Evolutionary conservation across 1,139 yeast genomes (phyloP).

Genomic region (Zygosaccharomyces pseudobailii): DNA sequence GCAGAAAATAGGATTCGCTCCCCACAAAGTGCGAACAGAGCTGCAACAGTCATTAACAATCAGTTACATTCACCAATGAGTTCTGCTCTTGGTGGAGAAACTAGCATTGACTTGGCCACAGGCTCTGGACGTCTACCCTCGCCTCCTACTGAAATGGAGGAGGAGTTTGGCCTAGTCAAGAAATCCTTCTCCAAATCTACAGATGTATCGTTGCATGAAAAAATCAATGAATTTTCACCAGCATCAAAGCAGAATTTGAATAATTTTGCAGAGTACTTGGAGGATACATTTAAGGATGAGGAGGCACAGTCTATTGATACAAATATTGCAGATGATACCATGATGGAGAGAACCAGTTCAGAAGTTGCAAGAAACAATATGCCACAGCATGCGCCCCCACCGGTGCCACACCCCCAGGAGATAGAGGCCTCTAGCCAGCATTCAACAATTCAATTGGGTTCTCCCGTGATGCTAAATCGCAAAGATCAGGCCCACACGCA

Average conservation of each 20-base stretch:
- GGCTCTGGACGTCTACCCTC: background rate
- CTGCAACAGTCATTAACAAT: constrained; percentile 30
- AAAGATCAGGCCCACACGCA: constrained; percentile 6
- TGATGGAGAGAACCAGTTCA: constrained; percentile 2
- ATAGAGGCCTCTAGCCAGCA: constrained; percentile 10
- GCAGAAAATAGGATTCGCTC: constrained; percentile 19
- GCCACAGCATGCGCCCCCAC: constrained; percentile 14
- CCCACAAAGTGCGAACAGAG: constrained; percentile 29
- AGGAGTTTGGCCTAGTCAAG: constrained; percentile 1
- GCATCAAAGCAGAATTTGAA: constrained; percentile 24
- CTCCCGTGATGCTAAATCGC: constrained; percentile 21
- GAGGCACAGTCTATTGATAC: constrained; percentile 3
- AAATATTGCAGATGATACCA: background rate
- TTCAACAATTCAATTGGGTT: constrained; percentile 15
- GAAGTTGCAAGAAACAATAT: constrained; percentile 1
- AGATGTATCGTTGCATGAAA: constrained; percentile 7
- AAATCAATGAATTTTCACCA: constrained; percentile 23
- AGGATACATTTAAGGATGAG: constrained; percentile 23
- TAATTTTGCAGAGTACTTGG: constrained; percentile 26
- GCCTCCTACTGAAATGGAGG: constrained; percentile 2
- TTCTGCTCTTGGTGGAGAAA: constrained; percentile 3
- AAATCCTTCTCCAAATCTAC: background rate
- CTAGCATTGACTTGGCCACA: constrained; percentile 6
- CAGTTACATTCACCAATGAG: constrained; percentile 29
- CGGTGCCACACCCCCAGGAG: constrained; percentile 9